Base-by-base conservation (phyloP, 2,329 filamentous ascomycete genomes). In the Cercospora janseana region DNA sequence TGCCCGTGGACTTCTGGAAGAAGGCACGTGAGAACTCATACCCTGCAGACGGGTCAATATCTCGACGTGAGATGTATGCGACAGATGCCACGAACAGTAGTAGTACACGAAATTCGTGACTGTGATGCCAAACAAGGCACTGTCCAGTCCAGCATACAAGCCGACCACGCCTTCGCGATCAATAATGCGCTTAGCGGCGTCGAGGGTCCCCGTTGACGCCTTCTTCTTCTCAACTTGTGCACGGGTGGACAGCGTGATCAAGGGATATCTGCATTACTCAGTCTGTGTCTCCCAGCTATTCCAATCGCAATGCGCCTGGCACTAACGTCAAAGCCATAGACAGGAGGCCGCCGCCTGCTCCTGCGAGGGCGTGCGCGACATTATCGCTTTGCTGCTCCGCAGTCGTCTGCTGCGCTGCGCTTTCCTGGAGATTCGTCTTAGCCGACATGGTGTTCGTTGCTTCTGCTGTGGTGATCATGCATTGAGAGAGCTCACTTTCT, bases 31-130 rank as follows among this genome's bases (percentile, higher is more conserved):
- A 93, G 88, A 89, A 98, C 75, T 98, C 93, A 73, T 97, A 98
- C 92, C 82, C 76, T 79, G 37, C 20, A 20, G 3, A 12, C 12
- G 43, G 26, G 28, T 57, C 43, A 55, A 49, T 27, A 41, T 18
- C 8, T 31, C 8, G 27, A 9, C 10, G 4, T 21, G n/a, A 3
- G 16, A 5, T 8, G 29, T 12, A 15, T 4, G 10, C 5, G 23
- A 12, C 16, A n/a, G 13, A 7, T 3, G 41, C 18, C 15, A 54
- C 67, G 26, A 60, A 78, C 88, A 98, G 79, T 97, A 98, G 76
- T 98, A 98, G 79, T 98, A 98, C 40, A 98, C 92, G 69, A 98
- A 98, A 77, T 98, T 98, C 63, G 93, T 98, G 62, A 98, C 85
- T 71, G 87, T 93, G 76, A 98, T 97, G 69, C 93, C 93, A 71